Base-by-base conservation (phyloP, 2,329 filamentous ascomycete species). In the Botryotinia convoluta region DNA sequence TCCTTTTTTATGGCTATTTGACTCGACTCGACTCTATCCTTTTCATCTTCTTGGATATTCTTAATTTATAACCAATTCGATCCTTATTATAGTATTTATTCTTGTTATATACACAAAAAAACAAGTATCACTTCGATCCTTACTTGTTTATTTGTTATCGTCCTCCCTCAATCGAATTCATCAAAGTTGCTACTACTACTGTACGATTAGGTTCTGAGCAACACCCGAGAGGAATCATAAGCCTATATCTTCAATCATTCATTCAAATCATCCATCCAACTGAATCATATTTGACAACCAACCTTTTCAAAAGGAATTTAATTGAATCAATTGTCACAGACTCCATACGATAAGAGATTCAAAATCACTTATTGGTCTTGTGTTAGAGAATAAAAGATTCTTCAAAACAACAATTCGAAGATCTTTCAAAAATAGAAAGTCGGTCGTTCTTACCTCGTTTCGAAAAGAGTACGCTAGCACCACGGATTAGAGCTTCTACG, bases 211-310 rank as follows among this genome's bases (percentile, higher is more conserved):
- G n/a, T 32, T 32, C 8, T 39, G 45, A 54, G 45, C 45, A 39
- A 54, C 45, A 54, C 64, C 64, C 45, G 64, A 54, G 26, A 67
- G 45, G 64, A 67, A 67, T 67, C 45, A 67, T 35, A 67, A 39
- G 45, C 44, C 45, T 22, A 29, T 54, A n/a, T 39, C n/a, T 44
- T 39, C 64, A 54, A 39, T 18, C 63, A 48, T 64, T 65, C 62
- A 37, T 54, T 67, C 63, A 48, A 48, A 51, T 67, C 63, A 67
- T 37, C 26, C 63, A 48, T 37, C 29, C 63, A 35, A 29, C 42
- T 35, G 61, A 63, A 63, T 44, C 61, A 63, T 12, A 45, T 29
- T 32, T 64, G 18, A 22, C 39, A 45, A 45, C 61, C 61, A 64
- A 22, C 18, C 18, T 45, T 22, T 64, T 22, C 37, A 44, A 64